These are phyloP conservation scores for Magnaporthiopsis incrustans DNA, from an alignment of 2,329 filamentous ascomycete species.

Conservation along the genomic window DNA sequence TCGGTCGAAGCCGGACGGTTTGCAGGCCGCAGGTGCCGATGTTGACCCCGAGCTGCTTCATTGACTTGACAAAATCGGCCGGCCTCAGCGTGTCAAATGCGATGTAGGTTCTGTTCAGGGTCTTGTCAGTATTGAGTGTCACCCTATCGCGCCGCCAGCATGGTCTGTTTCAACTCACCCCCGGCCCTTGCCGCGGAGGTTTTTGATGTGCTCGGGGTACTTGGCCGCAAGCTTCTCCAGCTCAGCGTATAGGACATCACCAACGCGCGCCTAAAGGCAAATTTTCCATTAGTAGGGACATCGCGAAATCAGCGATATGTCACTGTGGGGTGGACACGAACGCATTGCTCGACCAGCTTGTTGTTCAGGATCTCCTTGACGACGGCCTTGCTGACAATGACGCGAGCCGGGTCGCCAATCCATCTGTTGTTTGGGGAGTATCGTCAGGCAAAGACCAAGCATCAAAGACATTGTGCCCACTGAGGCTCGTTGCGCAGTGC, in stretches of 20 bases:
- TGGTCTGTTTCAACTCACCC: conserved; percentile 24
- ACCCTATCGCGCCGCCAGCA: not conserved
- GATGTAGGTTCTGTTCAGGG: conserved; percentile 54
- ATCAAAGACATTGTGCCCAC: too few relatives aligned
- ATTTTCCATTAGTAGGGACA: conserved; percentile 4
- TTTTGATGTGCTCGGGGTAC: conserved; percentile 63
- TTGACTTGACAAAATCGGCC: conserved; percentile 61
- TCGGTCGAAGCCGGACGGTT: conserved; percentile 67
- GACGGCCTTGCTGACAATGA: conserved; percentile 70
- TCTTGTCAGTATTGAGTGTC: not conserved
- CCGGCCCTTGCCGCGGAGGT: conserved; percentile 69
- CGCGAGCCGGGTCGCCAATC: conserved; percentile 76
- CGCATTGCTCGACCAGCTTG: conserved; percentile 56
- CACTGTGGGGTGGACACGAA: conserved; percentile 9
- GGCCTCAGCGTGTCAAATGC: conserved; percentile 68
- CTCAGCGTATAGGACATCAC: conserved; percentile 59
- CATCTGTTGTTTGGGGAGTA: conserved; percentile 30
- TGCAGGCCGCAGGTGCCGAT: conserved; percentile 65
- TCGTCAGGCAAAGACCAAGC: too few relatives aligned
- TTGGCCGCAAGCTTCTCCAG: conserved; percentile 54
- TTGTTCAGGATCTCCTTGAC: conserved; percentile 65
- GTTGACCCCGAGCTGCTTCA: conserved; percentile 67
- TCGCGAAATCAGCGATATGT: too few relatives aligned
- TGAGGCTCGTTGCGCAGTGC: too few relatives aligned
- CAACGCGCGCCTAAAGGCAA: conserved; percentile 41